A percentile compares a stretch with the other conserved stretches of the same genome.
Conservation (phyloP, 2,329 filamentous ascomycete species). For the Aspergillus ustus region DNA sequence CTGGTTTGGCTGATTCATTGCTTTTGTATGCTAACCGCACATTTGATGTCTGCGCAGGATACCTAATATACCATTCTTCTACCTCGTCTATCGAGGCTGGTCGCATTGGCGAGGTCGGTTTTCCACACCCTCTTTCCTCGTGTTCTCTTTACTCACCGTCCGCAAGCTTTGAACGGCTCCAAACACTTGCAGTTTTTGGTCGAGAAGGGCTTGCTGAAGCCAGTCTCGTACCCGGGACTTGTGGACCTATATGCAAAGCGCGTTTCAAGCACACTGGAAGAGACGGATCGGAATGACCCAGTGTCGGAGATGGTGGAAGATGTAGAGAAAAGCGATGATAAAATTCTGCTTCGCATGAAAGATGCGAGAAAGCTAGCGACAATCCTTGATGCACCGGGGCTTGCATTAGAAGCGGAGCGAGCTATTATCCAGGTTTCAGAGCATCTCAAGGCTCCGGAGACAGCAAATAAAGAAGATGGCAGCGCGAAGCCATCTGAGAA, state of each 20-base stretch:
- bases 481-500: conserved; percentile 21
- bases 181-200: conserved; percentile 83
- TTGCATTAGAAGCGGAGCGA: conserved; percentile 74
- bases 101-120: conserved; percentile 75
- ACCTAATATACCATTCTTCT: conserved; percentile 96
- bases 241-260: conserved; percentile 72
- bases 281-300: conserved; percentile 33
- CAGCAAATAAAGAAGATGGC: conserved; percentile 24
- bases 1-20: background rate
- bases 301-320: conserved; percentile 38
- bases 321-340: conserved; percentile 49
- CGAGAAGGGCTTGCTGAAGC: conserved; percentile 70
- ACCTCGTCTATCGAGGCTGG: conserved; percentile 86
- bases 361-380: conserved; percentile 64
- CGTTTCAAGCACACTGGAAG: conserved; percentile 37
- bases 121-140: conserved; percentile 12
- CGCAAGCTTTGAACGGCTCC: conserved; percentile 74
- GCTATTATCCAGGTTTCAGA: conserved; percentile 73
- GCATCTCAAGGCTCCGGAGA: conserved; percentile 35
- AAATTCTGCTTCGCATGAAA: conserved; percentile 47
- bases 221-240: conserved; percentile 69
- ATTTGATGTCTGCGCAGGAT: conserved; percentile 59
- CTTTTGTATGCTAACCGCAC: background rate
- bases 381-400: conserved; percentile 68
- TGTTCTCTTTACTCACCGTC: conserved; percentile 25